phyloP scores from a whole-genome alignment of 768 basidiomycete species.

The Boletus reticulatus region DNA sequence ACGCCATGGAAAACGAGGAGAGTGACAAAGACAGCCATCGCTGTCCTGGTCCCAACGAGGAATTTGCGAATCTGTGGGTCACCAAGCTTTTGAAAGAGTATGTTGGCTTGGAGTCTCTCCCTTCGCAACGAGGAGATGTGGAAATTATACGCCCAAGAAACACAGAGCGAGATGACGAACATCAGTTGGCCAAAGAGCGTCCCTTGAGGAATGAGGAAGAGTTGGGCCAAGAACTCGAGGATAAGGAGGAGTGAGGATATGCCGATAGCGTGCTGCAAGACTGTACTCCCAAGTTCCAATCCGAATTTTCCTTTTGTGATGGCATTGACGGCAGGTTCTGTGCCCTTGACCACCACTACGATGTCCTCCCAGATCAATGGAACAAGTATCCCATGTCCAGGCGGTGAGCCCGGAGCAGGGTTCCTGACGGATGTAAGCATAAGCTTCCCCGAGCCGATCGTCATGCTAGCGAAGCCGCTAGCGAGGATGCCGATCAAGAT shows the following conservation, averaged over 20 bases:
- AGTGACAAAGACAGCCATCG: conserved; percentile 12
- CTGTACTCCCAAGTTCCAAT: conserved; percentile 7
- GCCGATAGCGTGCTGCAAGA: conserved; percentile 13
- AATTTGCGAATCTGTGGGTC: conserved; percentile 11
- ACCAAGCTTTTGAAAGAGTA: conserved; percentile 17
- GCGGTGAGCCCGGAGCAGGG: conserved; percentile 19
- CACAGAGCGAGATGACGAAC: conserved; percentile 31
- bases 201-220: conserved; percentile 33
- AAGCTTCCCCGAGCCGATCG: conserved; percentile 27
- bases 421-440: conserved; percentile 5
- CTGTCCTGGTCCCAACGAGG: conserved; percentile 15
- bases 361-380: conserved; percentile 11
- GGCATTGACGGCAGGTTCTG: conserved; percentile 24
- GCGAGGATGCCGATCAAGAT: conserved; percentile 32
- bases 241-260: conserved; percentile 28
- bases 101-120: conserved; percentile 17
- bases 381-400: conserved; percentile 28
- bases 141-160: conserved; percentile 35
- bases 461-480: conserved; percentile 25
- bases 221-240: conserved; percentile 30
- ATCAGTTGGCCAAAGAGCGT: conserved; percentile 34
- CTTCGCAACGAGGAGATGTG: conserved; percentile 32
- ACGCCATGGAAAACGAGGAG: conserved; percentile 13
- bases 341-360: conserved; percentile 28
- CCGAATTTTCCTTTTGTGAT: conserved; percentile 30